Conservation (phyloP, 2,329 filamentous ascomycete genomes). For the Sporothrix globosa region DNA sequence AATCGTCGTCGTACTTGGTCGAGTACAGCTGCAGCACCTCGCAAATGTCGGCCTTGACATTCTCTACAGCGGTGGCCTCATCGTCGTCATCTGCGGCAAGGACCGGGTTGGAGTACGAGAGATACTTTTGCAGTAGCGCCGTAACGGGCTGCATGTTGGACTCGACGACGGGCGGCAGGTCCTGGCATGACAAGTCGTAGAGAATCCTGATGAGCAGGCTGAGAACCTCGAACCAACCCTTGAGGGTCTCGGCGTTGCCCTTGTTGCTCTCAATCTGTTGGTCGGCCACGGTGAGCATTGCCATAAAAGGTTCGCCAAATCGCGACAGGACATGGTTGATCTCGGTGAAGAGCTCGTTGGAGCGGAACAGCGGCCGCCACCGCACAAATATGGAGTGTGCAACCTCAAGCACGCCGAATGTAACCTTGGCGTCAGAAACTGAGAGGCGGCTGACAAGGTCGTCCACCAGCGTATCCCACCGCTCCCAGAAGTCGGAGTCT, state of each 20-base stretch:
- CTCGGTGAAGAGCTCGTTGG: conserved; percentile 89
- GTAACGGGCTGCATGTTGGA: conserved; percentile 80
- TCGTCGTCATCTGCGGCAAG: conserved; percentile 77
- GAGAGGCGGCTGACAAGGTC: conserved; percentile 89
- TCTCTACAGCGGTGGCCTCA: conserved; percentile 84
- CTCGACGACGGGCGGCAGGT: conserved; percentile 92
- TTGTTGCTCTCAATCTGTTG: conserved; percentile 73
- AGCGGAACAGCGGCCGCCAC: conserved; percentile 92
- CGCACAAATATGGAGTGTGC: conserved; percentile 97
- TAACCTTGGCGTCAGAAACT: conserved; percentile 76
- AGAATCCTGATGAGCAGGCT: conserved; percentile 90
- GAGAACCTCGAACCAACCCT: conserved; percentile 79
- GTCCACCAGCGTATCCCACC: conserved; percentile 85
- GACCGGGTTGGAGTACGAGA: conserved; percentile 83
- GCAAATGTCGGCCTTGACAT: conserved; percentile 90
- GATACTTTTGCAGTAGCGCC: conserved; percentile 84
- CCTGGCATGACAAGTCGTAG: conserved; percentile 96
- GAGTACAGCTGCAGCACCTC: conserved; percentile 87
- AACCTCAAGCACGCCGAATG: conserved; percentile 93
- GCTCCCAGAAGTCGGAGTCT: conserved; percentile 94
- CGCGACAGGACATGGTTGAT: conserved; percentile 92
- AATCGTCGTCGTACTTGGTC: conserved; percentile 94
- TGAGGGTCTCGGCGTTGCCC: conserved; percentile 72
- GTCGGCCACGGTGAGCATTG: conserved; percentile 76
- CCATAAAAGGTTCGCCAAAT: conserved; percentile 82